A percentile compares a stretch with the other conserved stretches of the same genome.
Evolutionary conservation across 2,329 filamentous ascomycete genomes (phyloP).

Genomic region (Stachybotrys echinatus): DNA sequence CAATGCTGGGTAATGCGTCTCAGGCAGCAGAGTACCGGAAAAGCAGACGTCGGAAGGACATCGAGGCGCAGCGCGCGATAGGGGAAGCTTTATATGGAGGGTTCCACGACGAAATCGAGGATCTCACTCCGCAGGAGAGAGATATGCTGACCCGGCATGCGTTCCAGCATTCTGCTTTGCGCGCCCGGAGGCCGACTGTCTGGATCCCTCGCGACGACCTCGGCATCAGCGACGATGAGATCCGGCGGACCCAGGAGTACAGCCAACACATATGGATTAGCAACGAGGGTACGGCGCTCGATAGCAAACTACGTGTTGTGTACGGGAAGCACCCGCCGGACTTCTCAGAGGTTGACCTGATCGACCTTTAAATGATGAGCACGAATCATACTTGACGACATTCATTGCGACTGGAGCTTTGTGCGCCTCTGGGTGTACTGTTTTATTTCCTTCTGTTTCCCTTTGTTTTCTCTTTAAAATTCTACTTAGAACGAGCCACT

Average conservation of each 20-base stretch:
- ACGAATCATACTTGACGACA: neutral
- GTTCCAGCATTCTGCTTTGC: conserved; percentile 84
- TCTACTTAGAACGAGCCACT: neutral
- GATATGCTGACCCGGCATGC: conserved; percentile 80
- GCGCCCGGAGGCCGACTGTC: conserved; percentile 78
- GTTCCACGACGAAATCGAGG: conserved; percentile 89
- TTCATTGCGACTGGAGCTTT: conserved; percentile 4
- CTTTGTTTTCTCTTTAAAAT: no score
- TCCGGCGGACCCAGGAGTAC: conserved; percentile 68
- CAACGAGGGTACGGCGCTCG: conserved; percentile 84
- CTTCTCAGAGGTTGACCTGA: conserved; percentile 82
- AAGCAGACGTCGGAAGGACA: conserved; percentile 49
- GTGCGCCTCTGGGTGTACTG: conserved; percentile 21
- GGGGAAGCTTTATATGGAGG: conserved; percentile 80
- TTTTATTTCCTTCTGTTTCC: conserved; percentile 48
- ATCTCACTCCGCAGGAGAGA: conserved; percentile 83
- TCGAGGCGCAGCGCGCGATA: conserved; percentile 68
- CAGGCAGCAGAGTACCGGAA: conserved; percentile 43
- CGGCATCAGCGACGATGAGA: conserved; percentile 88
- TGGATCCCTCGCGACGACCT: conserved; percentile 93
- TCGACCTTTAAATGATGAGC: conserved; percentile 54
- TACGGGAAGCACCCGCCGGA: conserved; percentile 84
- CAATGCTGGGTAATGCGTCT: conserved; percentile 21
- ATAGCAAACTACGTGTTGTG: conserved; percentile 75
- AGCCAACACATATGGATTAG: conserved; percentile 86